Evolutionary conservation across 305 asterid species (phyloP), one percentile per base, ranked within the genome.

Genomic region (Fraxinus latifolia): DNA sequence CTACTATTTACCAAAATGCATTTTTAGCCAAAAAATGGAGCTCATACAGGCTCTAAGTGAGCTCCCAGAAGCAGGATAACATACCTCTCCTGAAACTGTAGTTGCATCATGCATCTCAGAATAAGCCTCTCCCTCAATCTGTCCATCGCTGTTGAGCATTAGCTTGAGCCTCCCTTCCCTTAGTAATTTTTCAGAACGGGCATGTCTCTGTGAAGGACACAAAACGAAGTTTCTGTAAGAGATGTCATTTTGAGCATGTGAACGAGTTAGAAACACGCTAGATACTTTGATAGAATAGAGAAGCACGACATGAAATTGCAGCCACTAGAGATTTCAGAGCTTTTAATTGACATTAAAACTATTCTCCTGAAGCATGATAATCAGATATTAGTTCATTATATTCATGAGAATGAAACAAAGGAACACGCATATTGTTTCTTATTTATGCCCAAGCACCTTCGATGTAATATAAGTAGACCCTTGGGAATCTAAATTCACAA

Each of bases 91-190:
- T 33, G 62, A n/a, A 4, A 53, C 87, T 33, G 85, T 58, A 80
- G 72, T 19, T 14, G 84, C n/a, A 50, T 50, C 83, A 3, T 82
- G 50, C 77, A 83, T 79, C 62, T 92, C 93, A 39, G 81, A 70
- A 74, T 80, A 50, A 65, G 75, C 78, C 80, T 93, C 97, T n/a
- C 89, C 96, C 79, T 93, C 95, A 53, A 90, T 39, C 86, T 85
- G 81, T 73, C 96, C 97, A 80, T 86, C 79, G 14, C 86, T 90
- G 77, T 89, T 84, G 31, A 95, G 95, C 92, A 93, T 90, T 85
- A 89, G 86, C 90, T 93, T 95, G 77, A 95, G 97, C 88, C 97
- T 93, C 77, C 99, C 99, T 86, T 95, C 99, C 83, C 68, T 88
- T 78, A 84, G 90, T 87, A 94, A 77, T 81, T 95, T 95, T 82